phyloP scores from a whole-genome alignment of 768 basidiomycete genomes.

The Amanita muscaria region DNA sequence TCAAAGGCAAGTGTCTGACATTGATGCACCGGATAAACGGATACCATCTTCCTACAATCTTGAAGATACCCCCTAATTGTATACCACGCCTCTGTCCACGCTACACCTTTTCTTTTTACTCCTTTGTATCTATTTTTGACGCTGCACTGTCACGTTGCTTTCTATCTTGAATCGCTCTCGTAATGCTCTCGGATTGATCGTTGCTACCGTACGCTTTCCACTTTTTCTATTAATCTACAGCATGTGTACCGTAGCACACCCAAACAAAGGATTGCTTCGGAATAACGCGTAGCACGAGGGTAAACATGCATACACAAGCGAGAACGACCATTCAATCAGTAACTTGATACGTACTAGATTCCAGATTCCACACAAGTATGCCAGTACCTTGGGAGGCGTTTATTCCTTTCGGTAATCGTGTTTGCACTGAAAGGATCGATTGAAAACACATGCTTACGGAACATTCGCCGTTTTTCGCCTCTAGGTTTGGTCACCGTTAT shows the following conservation, averaged over 20 bases:
- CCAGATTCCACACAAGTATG: slow-evolving; percentile 34
- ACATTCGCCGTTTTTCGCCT: slow-evolving; percentile 43
- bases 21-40: too few relatives aligned
- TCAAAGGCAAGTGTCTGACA: too few relatives aligned
- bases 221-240: neutral
- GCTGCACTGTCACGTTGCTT: neutral
- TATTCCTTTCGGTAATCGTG: slow-evolving; percentile 79
- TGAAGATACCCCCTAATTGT: slow-evolving; percentile 2
- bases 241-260: neutral
- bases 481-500: slow-evolving; percentile 58
- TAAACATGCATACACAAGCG: too few relatives aligned
- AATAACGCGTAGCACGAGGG: neutral
- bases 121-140: slow-evolving; percentile 1
- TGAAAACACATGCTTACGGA: too few relatives aligned
- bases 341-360: too few relatives aligned
- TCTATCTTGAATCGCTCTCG: neutral
- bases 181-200: neutral
- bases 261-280: too few relatives aligned
- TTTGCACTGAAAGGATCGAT: too few relatives aligned
- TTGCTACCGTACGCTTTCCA: too few relatives aligned
- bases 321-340: too few relatives aligned
- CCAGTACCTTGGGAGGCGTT: slow-evolving; percentile 97
- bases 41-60: too few relatives aligned
- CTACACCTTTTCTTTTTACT: neutral
- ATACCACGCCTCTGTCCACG: neutral